Percentiles rank a stretch among this genome's conserved stretches.
phyloP scores from a whole-genome alignment of 805 yeast species.

The Yamadazyma kitorensis region DNA sequence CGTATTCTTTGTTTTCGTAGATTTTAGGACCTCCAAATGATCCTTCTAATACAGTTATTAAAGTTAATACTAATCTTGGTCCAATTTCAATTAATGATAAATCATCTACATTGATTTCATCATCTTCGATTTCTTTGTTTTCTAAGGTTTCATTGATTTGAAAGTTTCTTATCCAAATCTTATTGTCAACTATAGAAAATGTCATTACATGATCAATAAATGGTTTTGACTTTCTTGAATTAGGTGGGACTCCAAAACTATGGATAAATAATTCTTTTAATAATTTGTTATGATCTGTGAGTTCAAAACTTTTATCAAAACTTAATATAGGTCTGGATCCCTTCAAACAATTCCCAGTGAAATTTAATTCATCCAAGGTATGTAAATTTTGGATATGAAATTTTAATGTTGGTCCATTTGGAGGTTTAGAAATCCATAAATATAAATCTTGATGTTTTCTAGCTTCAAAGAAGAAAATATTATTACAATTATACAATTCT shows the following conservation, averaged over 20 bases:
- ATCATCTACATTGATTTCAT: conserved; percentile 48
- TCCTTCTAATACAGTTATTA: conserved; percentile 89
- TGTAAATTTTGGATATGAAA: conserved; percentile 93
- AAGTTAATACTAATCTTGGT: conserved; percentile 91
- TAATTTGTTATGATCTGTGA: conserved; percentile 63
- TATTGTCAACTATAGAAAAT: conserved; percentile 86
- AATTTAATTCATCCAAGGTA: conserved; percentile 92
- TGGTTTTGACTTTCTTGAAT: conserved; percentile 89
- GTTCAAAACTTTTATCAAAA: conserved; percentile 73
- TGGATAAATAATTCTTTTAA: conserved; percentile 61
- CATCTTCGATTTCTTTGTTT: conserved; percentile 55
- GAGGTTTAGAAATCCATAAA: conserved; percentile 93
- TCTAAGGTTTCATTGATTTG: conserved; percentile 74
- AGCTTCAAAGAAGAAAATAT: conserved; percentile 89
- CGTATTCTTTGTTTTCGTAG: conserved; percentile 94
- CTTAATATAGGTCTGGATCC: conserved; percentile 94
- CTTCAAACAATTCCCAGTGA: conserved; percentile 92
- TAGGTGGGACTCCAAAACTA: conserved; percentile 90
- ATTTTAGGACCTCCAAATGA: conserved; percentile 98
- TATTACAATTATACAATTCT: conserved; percentile 95
- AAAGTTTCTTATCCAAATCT: conserved; percentile 93
- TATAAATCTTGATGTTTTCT: conserved; percentile 95
- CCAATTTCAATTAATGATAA: conserved; percentile 90
- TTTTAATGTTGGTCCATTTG: conserved; percentile 95
- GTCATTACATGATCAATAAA: conserved; percentile 94